These are phyloP conservation scores for Carex kokanica DNA, from an alignment of 176 grass and related monocot genomes.

Conservation along the genomic window DNA sequence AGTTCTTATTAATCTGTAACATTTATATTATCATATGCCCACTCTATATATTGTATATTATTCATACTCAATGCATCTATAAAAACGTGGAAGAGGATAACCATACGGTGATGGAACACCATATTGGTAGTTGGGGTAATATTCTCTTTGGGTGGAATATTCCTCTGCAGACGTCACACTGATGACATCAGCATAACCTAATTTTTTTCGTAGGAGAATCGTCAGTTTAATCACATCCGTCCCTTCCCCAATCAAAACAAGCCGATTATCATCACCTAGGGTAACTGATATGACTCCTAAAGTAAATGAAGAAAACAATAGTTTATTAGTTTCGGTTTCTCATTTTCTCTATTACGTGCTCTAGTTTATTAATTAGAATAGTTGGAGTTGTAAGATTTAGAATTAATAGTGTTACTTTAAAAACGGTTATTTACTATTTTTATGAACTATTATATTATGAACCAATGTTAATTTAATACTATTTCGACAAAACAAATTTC, in stretches of 20 bases:
- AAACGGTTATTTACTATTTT: no score
- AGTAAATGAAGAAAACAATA: background rate
- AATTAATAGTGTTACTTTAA: no score
- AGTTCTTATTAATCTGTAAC: no score
- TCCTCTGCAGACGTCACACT: slow-evolving; percentile 28
- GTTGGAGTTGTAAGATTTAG: no score
- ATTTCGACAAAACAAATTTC: no score
- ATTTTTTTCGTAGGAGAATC: slow-evolving; percentile 33
- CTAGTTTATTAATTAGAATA: no score
- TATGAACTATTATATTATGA: no score
- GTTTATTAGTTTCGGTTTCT: background rate
- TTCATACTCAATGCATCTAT: background rate
- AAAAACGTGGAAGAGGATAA: background rate
- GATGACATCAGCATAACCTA: slow-evolving; percentile 55
- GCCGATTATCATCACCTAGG: slow-evolving; percentile 42
- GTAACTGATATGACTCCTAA: slow-evolving; percentile 48
- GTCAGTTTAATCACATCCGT: slow-evolving; percentile 50
- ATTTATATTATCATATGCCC: no score
- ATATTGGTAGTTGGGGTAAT: background rate
- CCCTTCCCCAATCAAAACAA: slow-evolving; percentile 45
- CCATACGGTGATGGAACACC: no score
- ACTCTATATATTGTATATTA: background rate
- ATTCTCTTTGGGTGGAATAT: background rate
- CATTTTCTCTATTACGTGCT: no score
- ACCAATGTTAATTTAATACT: no score